Base-by-base conservation (phyloP, 2,329 filamentous ascomycete species). In the Teratosphaeria pseudoeucalypti region DNA sequence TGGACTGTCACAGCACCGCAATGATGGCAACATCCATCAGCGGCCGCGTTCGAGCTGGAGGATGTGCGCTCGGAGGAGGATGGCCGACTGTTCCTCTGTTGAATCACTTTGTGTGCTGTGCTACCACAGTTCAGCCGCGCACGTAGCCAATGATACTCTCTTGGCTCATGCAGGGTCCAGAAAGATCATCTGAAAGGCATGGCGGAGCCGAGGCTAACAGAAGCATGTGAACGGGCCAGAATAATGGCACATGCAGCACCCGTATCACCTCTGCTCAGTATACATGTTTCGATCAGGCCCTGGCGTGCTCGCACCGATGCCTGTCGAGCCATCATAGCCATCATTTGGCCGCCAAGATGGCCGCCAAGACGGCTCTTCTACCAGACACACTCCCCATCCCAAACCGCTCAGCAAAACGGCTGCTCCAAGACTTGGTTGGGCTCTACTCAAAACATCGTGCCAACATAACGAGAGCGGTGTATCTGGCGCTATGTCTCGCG, bases 371-470 rank as follows among this genome's bases (percentile, higher is more conserved):
- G 26, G 4, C 9, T 32, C 12, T 54, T 26, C 53, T 32, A 16
- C 57, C 52, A 32, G 10, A 37, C 23, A 27, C 23, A 3, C 27
- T 55, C 12, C 52, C 57, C 14, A 56, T 70, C 61, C 70, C 69
- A 52, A 69, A 67, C 57, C 69, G 70, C 47, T 69, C 68, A 14
- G 62, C 69, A 53, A 71, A 71, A 55, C 62, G 68, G 59, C 63
- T 72, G 6, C 65, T 72, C 52, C 61, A 58, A 53, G 68, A 85
- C 65, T 77, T 95, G 63, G 86, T 87, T 2, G 74, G 80, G 56
- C 81, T 90, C 55, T 96, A 96, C 75, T 80, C 92, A 63, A 81
- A 82, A 63, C 85, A 95, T 75, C 89, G 91, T 66, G 90, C 85
- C 56, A 84, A 84, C 65, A 91, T 96, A 74, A 92, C 90, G 26